Conservation (phyloP, 2,329 filamentous ascomycete species). For the Lecanicillium sp. region DNA sequence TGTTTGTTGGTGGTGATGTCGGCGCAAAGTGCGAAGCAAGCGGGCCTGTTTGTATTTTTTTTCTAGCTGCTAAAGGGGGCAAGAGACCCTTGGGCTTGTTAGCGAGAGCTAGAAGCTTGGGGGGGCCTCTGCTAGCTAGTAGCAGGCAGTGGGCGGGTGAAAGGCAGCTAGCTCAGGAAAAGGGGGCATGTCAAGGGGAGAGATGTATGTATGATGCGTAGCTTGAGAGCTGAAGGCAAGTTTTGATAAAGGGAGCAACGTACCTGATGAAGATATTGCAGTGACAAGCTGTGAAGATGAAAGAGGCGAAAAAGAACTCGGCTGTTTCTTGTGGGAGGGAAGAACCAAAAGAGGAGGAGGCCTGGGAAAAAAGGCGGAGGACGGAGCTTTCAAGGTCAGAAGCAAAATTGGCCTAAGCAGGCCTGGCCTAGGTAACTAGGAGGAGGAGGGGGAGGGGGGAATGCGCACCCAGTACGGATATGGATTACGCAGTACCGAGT, state of each 20-base stretch:
- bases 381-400: conserved; percentile 9
- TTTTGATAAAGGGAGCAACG: background rate
- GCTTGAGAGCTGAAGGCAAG: background rate
- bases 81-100: conserved; percentile 11
- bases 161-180: too few relatives aligned
- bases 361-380: conserved; percentile 1
- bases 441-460: conserved; percentile 7
- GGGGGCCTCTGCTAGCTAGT: too few relatives aligned
- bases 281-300: conserved; percentile 2
- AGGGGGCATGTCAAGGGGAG: background rate
- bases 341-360: conserved; percentile 1
- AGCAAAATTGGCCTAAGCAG: conserved; percentile 8
- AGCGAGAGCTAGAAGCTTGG: conserved; percentile 11
- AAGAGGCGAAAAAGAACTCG: conserved; percentile 7
- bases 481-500: too few relatives aligned
- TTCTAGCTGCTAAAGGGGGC: conserved; percentile 10
- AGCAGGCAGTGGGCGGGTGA: too few relatives aligned
- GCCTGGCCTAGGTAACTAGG: conserved; percentile 8
- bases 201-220: background rate
- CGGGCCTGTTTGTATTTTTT: conserved; percentile 10
- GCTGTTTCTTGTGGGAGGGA: conserved; percentile 3
- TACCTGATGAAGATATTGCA: conserved; percentile 3
- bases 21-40: background rate
- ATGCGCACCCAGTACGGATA: too few relatives aligned
- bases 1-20: conserved; percentile 10